phyloP scores from a whole-genome alignment of 1,284 basidiomycete species.

The Ceratobasidium sp. region DNA sequence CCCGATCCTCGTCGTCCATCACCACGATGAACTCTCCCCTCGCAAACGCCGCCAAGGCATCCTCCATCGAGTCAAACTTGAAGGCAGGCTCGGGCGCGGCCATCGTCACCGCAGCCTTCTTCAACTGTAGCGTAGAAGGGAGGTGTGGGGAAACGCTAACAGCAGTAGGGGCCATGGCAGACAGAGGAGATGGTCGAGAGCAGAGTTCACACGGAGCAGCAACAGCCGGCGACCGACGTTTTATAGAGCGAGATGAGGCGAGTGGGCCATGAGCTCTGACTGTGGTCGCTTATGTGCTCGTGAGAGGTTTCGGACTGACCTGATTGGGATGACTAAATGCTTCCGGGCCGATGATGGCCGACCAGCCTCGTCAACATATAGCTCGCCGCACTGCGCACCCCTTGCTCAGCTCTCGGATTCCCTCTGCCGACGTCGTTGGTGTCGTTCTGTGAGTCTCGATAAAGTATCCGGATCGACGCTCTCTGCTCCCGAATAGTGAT shows the following conservation, averaged over 20 bases:
- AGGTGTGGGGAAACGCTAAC: slow-evolving; percentile 41
- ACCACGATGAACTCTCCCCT: slow-evolving; percentile 93
- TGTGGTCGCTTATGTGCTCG: slow-evolving; percentile 45
- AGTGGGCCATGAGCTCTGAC: slow-evolving; percentile 35
- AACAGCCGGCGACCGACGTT: slow-evolving; percentile 9
- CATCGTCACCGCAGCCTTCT: slow-evolving; percentile 25
- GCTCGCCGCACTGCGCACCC: neutral
- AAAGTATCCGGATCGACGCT: slow-evolving; percentile 16
- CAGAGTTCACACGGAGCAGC: slow-evolving; percentile 29
- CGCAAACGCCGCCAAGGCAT: slow-evolving; percentile 82
- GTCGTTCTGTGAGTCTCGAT: neutral
- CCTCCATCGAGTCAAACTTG: slow-evolving; percentile 78
- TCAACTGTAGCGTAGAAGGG: slow-evolving; percentile 19
- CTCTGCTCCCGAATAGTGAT: slow-evolving; percentile 28
- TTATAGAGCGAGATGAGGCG: slow-evolving; percentile 46
- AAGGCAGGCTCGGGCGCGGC: slow-evolving; percentile 33
- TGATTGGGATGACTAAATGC: slow-evolving; percentile 21
- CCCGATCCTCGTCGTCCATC: slow-evolving; percentile 93
- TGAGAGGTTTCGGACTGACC: slow-evolving; percentile 43
- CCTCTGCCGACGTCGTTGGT: neutral
- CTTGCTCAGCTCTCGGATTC: neutral
- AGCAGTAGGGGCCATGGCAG: slow-evolving; percentile 43
- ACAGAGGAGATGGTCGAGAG: slow-evolving; percentile 15
- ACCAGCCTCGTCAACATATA: slow-evolving; percentile 11
- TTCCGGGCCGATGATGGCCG: slow-evolving; percentile 15